Base-by-base conservation (phyloP, 345 rosid species). In the Durio zibethinus region DNA sequence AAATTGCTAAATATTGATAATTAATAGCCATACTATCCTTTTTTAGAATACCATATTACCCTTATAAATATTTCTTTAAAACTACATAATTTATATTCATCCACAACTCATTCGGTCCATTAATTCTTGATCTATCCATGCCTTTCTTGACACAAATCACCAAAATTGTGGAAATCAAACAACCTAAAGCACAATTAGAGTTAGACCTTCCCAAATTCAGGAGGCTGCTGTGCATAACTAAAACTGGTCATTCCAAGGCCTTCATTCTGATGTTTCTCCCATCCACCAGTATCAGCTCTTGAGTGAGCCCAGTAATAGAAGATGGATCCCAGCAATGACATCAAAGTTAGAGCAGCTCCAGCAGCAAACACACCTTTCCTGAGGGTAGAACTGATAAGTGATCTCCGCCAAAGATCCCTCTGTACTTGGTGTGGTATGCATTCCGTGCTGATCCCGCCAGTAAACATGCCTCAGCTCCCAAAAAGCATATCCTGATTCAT, bases 351-450 rank as follows among this genome's bases (percentile, higher is more conserved):
- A 79, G 98, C 99, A 60, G 98, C 99, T 67, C 87, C 97, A 15
- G 98, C 96, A 27, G 98, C 99, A 79, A 95, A 95, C 10, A 95
- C 97, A 0, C 99, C 99, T 77, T 90, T 93, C 27, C 98, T 93
- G 20, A 95, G 94, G 27, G 94, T 91, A 9, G 94, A 90, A 59
- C 98, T 0, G 99, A 89, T 40, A 89, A 60, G 33, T 89, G 54
- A 18, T 81, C 54, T 18, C 59, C 89, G 12, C 76, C 73, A 83
- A 89, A 90, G n/a, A 72, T 15, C 62, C 86, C 92, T 66, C 94
- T n/a, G 76, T 82, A 90, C 82, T 88, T 95, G 29, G 99, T 93
- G 82, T 95, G 99, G 86, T 95, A 92, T 11, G 92, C 92, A 69
- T 95, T 95, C 84, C 80, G 81, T 0, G 88, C 99, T 43, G 98